These are phyloP conservation scores for Cytospora mali DNA, from an alignment of 2,329 filamentous ascomycete species.

Conservation along the genomic window DNA sequence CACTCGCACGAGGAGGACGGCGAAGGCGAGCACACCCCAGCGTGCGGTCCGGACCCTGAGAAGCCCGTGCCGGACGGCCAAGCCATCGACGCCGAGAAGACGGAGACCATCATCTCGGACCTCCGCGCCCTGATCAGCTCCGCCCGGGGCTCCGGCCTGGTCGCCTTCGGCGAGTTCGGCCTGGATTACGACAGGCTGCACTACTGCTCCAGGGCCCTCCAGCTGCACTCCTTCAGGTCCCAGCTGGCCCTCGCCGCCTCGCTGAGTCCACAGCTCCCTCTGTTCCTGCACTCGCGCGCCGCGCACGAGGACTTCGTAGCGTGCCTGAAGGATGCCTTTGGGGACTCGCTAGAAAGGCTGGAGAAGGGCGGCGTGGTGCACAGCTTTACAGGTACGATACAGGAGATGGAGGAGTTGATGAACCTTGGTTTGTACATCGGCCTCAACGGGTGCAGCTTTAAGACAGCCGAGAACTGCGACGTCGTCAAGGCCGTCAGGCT, in stretches of 20 bases:
- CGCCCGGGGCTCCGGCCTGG: constrained; percentile 56
- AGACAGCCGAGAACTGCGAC: constrained; percentile 86
- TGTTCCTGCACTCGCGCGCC: constrained; percentile 91
- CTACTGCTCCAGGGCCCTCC: constrained; percentile 75
- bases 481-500: constrained; percentile 81
- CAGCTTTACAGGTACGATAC: constrained; percentile 86
- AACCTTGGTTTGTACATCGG: constrained; percentile 84
- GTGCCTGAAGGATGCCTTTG: constrained; percentile 63
- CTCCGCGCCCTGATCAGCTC: constrained; percentile 67
- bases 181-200: constrained; percentile 94
- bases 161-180: constrained; percentile 92
- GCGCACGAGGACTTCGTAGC: constrained; percentile 82
- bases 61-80: constrained; percentile 52
- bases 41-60: constrained; percentile 56
- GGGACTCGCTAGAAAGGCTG: constrained; percentile 63
- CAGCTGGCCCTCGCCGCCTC: constrained; percentile 78
- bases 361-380: constrained; percentile 84
- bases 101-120: constrained; percentile 54
- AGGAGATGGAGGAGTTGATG: constrained; percentile 81
- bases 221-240: constrained; percentile 80
- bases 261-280: constrained; percentile 72
- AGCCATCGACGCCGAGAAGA: constrained; percentile 44
- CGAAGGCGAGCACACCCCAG: constrained; percentile 49
- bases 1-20: constrained; percentile 49
- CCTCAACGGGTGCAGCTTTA: constrained; percentile 96